Evolutionary conservation across 192 early-diverging fungal species (phyloP).

Genomic region (Dissophora globulifera): DNA sequence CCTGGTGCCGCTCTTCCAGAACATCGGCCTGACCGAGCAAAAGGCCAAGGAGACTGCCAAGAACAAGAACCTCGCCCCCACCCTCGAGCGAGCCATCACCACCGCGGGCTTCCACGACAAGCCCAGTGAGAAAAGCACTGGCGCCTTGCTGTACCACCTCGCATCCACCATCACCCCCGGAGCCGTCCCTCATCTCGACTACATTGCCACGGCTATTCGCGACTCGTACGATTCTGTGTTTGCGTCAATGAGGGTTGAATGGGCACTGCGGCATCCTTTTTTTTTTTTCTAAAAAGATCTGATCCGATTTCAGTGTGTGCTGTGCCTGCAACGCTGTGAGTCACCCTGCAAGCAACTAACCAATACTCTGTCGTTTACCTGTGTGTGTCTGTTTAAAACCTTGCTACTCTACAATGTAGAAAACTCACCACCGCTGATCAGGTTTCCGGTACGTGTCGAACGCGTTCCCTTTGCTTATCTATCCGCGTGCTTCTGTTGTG

Average conservation of each 20-base stretch:
- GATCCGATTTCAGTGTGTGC: neutral
- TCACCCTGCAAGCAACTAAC: no score
- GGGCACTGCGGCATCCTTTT: no score
- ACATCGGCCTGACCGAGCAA: slow-evolving; percentile 88
- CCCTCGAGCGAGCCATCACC: slow-evolving; percentile 75
- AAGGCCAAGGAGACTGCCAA: slow-evolving; percentile 95
- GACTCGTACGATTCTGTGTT: slow-evolving; percentile 57
- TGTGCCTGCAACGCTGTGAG: no score
- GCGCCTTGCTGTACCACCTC: slow-evolving; percentile 86
- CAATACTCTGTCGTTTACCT: no score
- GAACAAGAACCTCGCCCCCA: slow-evolving; percentile 95
- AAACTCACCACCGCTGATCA: slow-evolving; percentile 85
- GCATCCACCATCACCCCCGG: slow-evolving; percentile 88
- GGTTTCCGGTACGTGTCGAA: slow-evolving; percentile 71
- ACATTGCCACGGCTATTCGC: slow-evolving; percentile 84
- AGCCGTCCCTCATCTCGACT: slow-evolving; percentile 77
- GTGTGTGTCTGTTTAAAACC: no score
- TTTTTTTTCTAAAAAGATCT: neutral
- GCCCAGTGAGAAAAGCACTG: slow-evolving; percentile 65
- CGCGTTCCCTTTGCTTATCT: neutral
- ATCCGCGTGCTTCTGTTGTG: slow-evolving; percentile 11
- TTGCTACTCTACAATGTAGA: slow-evolving; percentile 52
- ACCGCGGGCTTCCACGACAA: slow-evolving; percentile 66
- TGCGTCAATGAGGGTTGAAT: no score
- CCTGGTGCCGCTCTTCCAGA: slow-evolving; percentile 78